Base-by-base conservation (phyloP, 305 asterid genomes). In the Fraxinus greggii region DNA sequence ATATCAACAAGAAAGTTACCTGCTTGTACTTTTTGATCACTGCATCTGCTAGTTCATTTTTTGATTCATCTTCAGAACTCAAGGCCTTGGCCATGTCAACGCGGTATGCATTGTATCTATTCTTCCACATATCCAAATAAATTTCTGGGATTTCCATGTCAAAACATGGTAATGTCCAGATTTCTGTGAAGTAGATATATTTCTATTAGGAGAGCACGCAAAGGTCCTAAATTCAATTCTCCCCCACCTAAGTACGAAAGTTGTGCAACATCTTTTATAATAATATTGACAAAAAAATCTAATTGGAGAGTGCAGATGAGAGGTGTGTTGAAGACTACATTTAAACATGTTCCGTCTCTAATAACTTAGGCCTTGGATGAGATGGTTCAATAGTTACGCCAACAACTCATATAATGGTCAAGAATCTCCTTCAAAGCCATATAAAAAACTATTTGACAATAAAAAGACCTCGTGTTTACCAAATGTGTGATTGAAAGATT, bases 21-120 rank as follows among this genome's bases (percentile, higher is more conserved):
- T 87, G 91, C 89, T 89, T 93, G 90, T 92, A 93, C 79, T 89
- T 91, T 28, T 86, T 78, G 23, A 93, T 87, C 72, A 93, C 95
- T 0, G 82, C 89, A n/a, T 85, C 31, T 5, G 97, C 97, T 31
- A 88, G 86, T 24, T 69, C 87, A 10, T 82, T 84, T 84, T 78
- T 88, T 0, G 76, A 79, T 19, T 91, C 94, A 12, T 76, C 83
- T 1, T 78, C 48, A 35, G 77, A 67, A 0, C 79, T 76, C 72
- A 91, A 35, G n/a, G 92, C 96, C 5, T 35, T 8, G 0, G 2
- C 0, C 98, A 94, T 92, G 5, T 93, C 96, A 26, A 4, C 4
- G 74, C 90, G 79, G 88, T 93, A 94, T 7, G 83, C 21, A 0
- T 12, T 23, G 29, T 91, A 91, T 84, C 88, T 80, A 3, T 15